Conservation (phyloP, 2,329 filamentous ascomycete genomes). For the Fusarium agapanthi region DNA sequence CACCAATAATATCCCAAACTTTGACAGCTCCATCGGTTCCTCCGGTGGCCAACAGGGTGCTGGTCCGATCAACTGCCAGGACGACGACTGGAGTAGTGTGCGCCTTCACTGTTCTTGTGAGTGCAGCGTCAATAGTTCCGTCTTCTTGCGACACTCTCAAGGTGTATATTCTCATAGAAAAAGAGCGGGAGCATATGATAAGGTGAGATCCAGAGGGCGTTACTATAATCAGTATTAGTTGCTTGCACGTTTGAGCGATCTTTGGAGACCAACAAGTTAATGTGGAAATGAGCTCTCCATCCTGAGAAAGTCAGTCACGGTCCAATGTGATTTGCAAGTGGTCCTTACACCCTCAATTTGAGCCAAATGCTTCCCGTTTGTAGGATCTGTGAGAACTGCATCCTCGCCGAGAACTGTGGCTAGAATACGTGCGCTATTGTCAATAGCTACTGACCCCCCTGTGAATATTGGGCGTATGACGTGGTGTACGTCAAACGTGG, state of each 20-base stretch:
- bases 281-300: conserved; percentile 82
- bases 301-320: conserved; percentile 55
- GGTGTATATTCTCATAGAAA: conserved; percentile 92
- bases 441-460: conserved; percentile 85
- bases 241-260: not conserved
- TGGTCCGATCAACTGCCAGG: conserved; percentile 83
- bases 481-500: conserved; percentile 85
- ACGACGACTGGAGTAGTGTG: conserved; percentile 91
- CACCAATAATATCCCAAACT: conserved; percentile 92
- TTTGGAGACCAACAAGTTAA: conserved; percentile 62
- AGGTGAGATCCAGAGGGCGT: conserved; percentile 89
- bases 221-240: conserved; percentile 59
- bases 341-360: conserved; percentile 81
- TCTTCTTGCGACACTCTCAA: conserved; percentile 68
- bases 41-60: conserved; percentile 90
- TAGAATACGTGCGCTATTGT: conserved; percentile 81
- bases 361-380: conserved; percentile 82
- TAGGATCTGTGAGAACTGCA: conserved; percentile 84
- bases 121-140: conserved; percentile 68
- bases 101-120: conserved; percentile 85
- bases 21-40: conserved; percentile 94
- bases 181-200: conserved; percentile 90
- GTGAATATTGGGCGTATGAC: conserved; percentile 94
- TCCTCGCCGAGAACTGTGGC: conserved; percentile 93
- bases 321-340: not conserved